phyloP scores from a whole-genome alignment of 257 asterid genomes.

The Thymus quinquecostatus region DNA sequence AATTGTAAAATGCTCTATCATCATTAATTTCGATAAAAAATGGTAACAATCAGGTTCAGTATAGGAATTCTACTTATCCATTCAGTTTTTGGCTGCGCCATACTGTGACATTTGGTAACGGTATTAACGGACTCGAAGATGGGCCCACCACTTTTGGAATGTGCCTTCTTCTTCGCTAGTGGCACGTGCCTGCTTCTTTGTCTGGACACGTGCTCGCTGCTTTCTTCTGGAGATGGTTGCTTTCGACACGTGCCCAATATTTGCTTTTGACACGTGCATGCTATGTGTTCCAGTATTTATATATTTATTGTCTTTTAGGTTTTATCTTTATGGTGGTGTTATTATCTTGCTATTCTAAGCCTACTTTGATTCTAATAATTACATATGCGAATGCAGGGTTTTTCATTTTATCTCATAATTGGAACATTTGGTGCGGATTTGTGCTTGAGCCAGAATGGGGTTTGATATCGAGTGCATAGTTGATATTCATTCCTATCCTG shows the following conservation, averaged over 20 bases:
- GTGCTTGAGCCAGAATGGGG: conserved; percentile 59
- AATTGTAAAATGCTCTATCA: neutral
- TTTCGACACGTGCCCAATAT: neutral
- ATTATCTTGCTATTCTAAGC: conserved; percentile 7
- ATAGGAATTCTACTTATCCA: neutral
- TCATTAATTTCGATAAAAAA: neutral
- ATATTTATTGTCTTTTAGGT: neutral
- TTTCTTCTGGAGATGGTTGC: neutral
- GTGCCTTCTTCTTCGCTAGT: neutral
- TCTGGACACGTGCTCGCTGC: neutral
- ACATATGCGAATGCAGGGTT: conserved; percentile 29
- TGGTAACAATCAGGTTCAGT: neutral
- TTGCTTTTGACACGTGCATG: neutral
- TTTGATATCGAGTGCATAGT: conserved; percentile 88
- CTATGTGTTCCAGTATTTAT: neutral
- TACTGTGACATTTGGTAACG: neutral
- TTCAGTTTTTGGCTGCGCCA: neutral
- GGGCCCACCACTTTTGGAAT: neutral
- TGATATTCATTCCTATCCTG: conserved; percentile 82
- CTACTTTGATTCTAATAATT: conserved; percentile 6
- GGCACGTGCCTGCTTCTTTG: neutral
- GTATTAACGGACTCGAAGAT: conserved; percentile 10
- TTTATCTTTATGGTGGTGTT: neutral
- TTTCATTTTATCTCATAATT: neutral
- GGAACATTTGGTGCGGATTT: conserved; percentile 20